Conservation (phyloP, 2,329 filamentous ascomycete species). For the Venturia pyrina region DNA sequence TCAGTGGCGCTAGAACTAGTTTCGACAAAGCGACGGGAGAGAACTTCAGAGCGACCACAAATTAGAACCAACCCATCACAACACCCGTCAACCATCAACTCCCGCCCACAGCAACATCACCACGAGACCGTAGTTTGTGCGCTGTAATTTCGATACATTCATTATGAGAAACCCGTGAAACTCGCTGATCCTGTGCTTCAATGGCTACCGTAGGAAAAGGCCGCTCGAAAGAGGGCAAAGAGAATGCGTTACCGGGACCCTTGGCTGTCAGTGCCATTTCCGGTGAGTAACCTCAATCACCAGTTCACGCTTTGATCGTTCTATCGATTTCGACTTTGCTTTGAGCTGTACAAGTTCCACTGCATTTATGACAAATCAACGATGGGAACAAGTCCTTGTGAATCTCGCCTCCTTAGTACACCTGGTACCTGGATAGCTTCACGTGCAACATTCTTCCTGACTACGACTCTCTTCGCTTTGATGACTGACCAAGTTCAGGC, state of each 20-base stretch:
- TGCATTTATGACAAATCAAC: not conserved
- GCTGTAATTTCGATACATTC: not conserved
- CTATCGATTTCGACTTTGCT: not conserved
- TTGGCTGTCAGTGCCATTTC: not conserved
- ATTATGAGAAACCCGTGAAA: not conserved
- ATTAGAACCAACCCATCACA: not conserved
- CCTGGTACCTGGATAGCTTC: not conserved
- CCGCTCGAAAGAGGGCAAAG: not conserved
- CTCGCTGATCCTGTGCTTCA: not conserved
- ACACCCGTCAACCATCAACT: not conserved
- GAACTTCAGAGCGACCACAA: not conserved
- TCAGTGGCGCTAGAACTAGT: not conserved
- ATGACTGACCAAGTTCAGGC: conserved; percentile 27
- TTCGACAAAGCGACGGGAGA: not conserved
- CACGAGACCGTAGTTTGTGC: not conserved
- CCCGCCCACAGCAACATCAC: not conserved
- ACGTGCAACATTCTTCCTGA: not conserved
- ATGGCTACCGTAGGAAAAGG: not conserved
- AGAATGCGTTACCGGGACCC: not conserved
- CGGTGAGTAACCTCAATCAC: not conserved
- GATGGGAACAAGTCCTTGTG: not conserved
- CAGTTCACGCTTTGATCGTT: not conserved
- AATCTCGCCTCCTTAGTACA: not conserved
- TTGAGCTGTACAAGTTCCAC: not conserved
- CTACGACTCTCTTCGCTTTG: not conserved